Evolutionary conservation across 1,284 basidiomycete genomes (phyloP).

Genomic region (Inonotus hispidus): DNA sequence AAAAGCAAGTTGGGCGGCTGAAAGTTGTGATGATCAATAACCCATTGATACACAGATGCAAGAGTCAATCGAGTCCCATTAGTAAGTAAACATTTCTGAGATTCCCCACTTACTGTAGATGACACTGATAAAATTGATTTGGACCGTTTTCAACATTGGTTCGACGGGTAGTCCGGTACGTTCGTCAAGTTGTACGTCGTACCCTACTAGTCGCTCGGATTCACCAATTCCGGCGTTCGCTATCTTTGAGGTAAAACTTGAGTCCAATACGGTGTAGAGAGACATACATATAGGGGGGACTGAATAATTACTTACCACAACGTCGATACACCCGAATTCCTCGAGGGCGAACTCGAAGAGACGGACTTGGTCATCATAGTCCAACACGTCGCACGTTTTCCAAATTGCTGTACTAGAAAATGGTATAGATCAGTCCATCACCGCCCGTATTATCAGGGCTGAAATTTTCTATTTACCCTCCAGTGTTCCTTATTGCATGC

Average conservation of each 20-base stretch:
- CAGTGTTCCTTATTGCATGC: not conserved
- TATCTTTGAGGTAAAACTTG: conserved; percentile 29
- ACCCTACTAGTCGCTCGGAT: conserved; percentile 28
- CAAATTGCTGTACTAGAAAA: conserved; percentile 37
- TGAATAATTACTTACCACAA: conserved; percentile 45
- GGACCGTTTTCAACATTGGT: conserved; percentile 41
- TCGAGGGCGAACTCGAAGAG: conserved; percentile 47
- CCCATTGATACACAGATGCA: not conserved
- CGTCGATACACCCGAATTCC: conserved; percentile 43
- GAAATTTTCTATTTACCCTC: not conserved
- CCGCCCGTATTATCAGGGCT: not conserved
- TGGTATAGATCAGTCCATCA: not conserved
- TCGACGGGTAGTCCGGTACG: conserved; percentile 36
- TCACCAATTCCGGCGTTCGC: conserved; percentile 56
- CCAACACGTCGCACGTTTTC: conserved; percentile 44
- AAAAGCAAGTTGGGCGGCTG: conserved; percentile 44
- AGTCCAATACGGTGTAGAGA: not conserved
- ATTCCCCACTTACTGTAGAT: conserved; percentile 47
- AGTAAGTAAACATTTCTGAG: not conserved
- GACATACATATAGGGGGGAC: not conserved
- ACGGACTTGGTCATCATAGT: conserved; percentile 49
- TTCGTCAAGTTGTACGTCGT: conserved; percentile 27
- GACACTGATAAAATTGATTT: conserved; percentile 49
- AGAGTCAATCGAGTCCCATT: not conserved
- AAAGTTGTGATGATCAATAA: not conserved